phyloP scores from a whole-genome alignment of 2,329 filamentous ascomycete species.

The Huntiella omanensis region DNA sequence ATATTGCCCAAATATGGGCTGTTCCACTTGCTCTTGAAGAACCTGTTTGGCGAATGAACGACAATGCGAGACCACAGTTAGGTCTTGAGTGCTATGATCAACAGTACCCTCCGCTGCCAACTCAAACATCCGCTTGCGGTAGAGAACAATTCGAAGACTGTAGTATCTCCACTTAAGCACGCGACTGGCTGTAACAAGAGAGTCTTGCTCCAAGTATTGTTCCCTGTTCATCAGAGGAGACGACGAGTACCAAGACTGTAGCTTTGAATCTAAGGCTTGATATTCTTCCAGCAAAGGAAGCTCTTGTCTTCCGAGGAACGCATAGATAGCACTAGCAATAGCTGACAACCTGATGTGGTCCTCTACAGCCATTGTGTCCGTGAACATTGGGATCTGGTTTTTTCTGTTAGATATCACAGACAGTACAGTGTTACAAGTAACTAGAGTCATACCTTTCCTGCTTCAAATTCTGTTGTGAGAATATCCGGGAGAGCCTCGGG shows the following conservation, averaged over 20 bases:
- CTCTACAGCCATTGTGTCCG: too few species aligned
- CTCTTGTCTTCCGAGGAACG: constrained; percentile 23
- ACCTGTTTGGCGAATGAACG: constrained; percentile 49
- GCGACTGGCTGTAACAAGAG: constrained; percentile 48
- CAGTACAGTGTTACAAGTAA: too few species aligned
- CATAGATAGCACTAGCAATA: constrained; percentile 60
- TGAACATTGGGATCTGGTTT: too few species aligned
- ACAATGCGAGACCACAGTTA: constrained; percentile 48
- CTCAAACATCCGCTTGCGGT: constrained; percentile 53
- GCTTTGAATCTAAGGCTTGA: constrained; percentile 46
- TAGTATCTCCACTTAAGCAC: constrained; percentile 73
- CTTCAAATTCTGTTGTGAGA: background rate
- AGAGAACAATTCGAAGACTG: constrained; percentile 57
- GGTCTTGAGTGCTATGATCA: constrained; percentile 35
- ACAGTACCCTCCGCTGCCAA: constrained; percentile 31
- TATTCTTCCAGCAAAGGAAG: constrained; percentile 49
- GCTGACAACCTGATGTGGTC: constrained; percentile 67
- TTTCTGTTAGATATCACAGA: too few species aligned
- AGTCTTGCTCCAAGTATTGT: constrained; percentile 49
- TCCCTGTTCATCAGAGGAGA: constrained; percentile 47
- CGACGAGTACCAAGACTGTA: constrained; percentile 53
- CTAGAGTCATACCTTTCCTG: background rate
- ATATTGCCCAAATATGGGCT: constrained; percentile 55
- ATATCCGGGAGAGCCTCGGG: constrained; percentile 25
- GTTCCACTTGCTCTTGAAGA: constrained; percentile 44